These are phyloP conservation scores for Ceratobasidium sp. DNA, from an alignment of 1,284 basidiomycete species.

Conservation along the genomic window DNA sequence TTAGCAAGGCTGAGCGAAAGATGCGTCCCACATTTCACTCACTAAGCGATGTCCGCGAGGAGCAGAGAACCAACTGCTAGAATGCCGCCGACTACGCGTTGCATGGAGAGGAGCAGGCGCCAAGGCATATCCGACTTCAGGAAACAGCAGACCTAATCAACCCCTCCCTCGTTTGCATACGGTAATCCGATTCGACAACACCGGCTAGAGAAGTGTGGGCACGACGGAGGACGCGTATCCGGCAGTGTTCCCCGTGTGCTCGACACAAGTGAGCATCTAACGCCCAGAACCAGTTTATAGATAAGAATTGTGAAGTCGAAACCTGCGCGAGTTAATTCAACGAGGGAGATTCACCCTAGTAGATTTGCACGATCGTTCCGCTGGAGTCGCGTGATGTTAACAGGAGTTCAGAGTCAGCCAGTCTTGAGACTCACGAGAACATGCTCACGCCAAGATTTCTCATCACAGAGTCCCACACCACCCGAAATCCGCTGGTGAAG, in stretches of 20 bases:
- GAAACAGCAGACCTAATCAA: conserved; percentile 94
- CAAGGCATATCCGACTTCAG: conserved; percentile 76
- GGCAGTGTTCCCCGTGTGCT: conserved; percentile 93
- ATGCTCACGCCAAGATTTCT: conserved; percentile 95
- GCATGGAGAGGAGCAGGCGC: conserved; percentile 87
- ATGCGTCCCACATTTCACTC: conserved; percentile 48
- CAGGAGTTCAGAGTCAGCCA: conserved; percentile 25
- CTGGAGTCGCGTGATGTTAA: conserved; percentile 19
- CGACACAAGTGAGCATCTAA: conserved; percentile 94
- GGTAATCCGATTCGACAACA: neutral
- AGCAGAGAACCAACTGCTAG: conserved; percentile 85
- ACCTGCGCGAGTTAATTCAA: conserved; percentile 74
- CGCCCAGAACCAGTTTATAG: conserved; percentile 66
- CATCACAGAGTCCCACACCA: conserved; percentile 84
- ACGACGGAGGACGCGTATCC: conserved; percentile 97
- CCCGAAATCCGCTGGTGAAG: conserved; percentile 86
- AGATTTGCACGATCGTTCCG: conserved; percentile 97
- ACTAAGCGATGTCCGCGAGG: conserved; percentile 94
- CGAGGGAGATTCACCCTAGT: conserved; percentile 98
- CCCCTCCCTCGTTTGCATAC: conserved; percentile 73
- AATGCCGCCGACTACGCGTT: conserved; percentile 88
- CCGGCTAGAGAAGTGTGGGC: conserved; percentile 57
- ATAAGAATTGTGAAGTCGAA: conserved; percentile 25
- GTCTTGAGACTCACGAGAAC: conserved; percentile 74
- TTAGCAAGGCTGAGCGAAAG: no score